Conservation (phyloP, 148 eudicot genomes). For the Diospyros lotus region DNA sequence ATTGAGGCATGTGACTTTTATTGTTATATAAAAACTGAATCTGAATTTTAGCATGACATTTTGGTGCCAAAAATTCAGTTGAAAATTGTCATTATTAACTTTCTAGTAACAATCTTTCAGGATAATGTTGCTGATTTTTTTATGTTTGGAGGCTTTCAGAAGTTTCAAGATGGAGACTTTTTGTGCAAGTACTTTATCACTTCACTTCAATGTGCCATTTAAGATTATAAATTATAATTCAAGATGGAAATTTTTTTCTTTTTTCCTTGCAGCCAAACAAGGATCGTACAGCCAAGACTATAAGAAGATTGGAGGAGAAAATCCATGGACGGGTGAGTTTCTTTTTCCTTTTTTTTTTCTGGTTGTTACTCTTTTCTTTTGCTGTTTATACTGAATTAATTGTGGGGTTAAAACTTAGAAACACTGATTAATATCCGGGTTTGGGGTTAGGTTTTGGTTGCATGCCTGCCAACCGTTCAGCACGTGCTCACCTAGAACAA, state of each 20-base stretch:
- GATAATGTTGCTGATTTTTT: slow-evolving; percentile 84
- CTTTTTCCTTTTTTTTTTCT: not conserved
- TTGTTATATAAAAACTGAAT: too few species aligned
- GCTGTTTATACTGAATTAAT: not conserved
- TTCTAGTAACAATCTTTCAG: slow-evolving; percentile 23
- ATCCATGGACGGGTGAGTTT: slow-evolving; percentile 74
- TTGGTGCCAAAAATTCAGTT: too few species aligned
- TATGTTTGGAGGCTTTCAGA: slow-evolving; percentile 74
- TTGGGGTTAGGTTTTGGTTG: too few species aligned
- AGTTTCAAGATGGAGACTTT: slow-evolving; percentile 85
- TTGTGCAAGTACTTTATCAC: slow-evolving; percentile 63
- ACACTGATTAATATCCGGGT: too few species aligned
- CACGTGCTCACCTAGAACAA: too few species aligned
- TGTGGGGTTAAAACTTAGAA: too few species aligned
- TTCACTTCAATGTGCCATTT: slow-evolving; percentile 13
- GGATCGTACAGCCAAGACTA: slow-evolving; percentile 79
- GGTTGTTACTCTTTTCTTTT: not conserved
- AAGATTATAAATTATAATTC: not conserved
- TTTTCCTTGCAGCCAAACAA: slow-evolving; percentile 66
- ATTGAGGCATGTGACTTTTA: too few species aligned
- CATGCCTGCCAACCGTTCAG: too few species aligned
- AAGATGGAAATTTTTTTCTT: not conserved
- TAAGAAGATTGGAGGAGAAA: slow-evolving; percentile 89
- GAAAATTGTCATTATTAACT: too few species aligned
- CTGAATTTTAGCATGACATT: too few species aligned